Base-by-base conservation (phyloP, 2,329 filamentous ascomycete genomes). In the Claviceps maximensis region DNA sequence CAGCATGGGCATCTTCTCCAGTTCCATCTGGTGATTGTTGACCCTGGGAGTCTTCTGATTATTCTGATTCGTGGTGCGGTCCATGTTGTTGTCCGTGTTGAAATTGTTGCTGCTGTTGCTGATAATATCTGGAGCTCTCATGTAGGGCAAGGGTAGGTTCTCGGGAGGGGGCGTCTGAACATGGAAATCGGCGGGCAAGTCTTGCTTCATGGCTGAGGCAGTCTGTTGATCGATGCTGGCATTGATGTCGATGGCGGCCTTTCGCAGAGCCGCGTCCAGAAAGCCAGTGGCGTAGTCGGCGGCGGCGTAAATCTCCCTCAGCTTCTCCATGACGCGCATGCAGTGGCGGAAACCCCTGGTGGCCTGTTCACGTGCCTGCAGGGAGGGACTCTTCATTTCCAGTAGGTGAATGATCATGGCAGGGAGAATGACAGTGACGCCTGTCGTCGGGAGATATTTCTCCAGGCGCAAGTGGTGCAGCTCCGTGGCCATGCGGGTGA, bases 221-320 rank as follows among this genome's bases (percentile, higher is more conserved):
- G 63, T 62, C 21, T 65, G 61, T 15, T 63, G 65, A 5, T 63
- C 61, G 17, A 65, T 60, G 48, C 63, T 67, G 47, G 68, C 65
- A 50, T 70, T 78, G 41, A 89, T 74, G 53, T 87, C 82, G 57
- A 93, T 89, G 53, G 87, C 83, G 9, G 88, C 88, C 71, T 95
- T 94, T 57, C 87, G 83, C 57, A 95, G 86, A 1, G 89, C 89
- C 1, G 89, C 89, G 65, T 95, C 88, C n/a, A 96, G 76, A 72
- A 96, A 96, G 2, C 87, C 87, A 1, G 87, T 91, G n/a, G 89
- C 89, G 62, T 93, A 95, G 67, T 96, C 90, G n/a, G 91, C 91
- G 0, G 90, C 89, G 0, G 89, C 84, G 63, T 97, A 96, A 31
- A 89, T 87, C 63, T 95, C 89, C 40, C 89, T 82, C 19, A 97